These are phyloP conservation scores for Xylaria sp. DNA, from an alignment of 2,329 filamentous ascomycete species.

Conservation along the genomic window DNA sequence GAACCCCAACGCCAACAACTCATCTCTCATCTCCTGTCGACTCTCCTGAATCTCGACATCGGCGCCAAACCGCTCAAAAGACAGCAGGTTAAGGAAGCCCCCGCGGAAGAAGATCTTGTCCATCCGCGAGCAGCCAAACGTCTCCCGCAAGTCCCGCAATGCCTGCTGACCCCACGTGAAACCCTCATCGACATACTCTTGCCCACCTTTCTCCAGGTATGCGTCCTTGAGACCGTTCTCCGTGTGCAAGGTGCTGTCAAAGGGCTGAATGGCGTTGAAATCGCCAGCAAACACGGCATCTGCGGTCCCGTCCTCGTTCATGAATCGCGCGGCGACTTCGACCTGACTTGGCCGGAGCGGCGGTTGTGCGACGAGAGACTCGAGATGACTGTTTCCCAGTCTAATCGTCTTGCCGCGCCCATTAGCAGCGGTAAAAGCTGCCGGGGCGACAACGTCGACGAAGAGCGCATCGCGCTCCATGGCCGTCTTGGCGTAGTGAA, in stretches of 20 bases:
- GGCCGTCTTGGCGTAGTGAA: constrained; percentile 41
- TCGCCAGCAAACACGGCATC: constrained; percentile 47
- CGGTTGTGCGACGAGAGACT: constrained; percentile 25
- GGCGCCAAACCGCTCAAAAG: constrained; percentile 41
- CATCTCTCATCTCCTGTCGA: constrained; percentile 24
- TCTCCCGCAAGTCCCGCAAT: constrained; percentile 33
- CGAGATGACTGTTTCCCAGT: constrained; percentile 29
- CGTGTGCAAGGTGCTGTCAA: constrained; percentile 41
- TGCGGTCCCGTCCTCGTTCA: constrained; percentile 27
- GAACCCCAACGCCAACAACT: constrained; percentile 26
- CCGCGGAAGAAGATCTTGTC: constrained; percentile 46
- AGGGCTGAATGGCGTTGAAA: constrained; percentile 50
- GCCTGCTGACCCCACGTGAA: constrained; percentile 54
- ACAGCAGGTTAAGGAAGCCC: constrained; percentile 19
- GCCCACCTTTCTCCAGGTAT: constrained; percentile 44
- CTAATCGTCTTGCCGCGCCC: constrained; percentile 10
- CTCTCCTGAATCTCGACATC: constrained; percentile 37
- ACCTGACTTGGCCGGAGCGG: constrained; percentile 26
- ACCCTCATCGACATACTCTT: constrained; percentile 41
- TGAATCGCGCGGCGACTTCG: constrained; percentile 14
- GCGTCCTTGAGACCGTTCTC: constrained; percentile 45
- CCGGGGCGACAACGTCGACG: constrained; percentile 38
- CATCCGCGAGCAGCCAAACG: constrained; percentile 46
- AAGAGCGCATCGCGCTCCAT: constrained; percentile 49
- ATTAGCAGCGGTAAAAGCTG: not conserved